phyloP scores from a whole-genome alignment of 169 alveolate species.

The Eimeria praecox region DNA sequence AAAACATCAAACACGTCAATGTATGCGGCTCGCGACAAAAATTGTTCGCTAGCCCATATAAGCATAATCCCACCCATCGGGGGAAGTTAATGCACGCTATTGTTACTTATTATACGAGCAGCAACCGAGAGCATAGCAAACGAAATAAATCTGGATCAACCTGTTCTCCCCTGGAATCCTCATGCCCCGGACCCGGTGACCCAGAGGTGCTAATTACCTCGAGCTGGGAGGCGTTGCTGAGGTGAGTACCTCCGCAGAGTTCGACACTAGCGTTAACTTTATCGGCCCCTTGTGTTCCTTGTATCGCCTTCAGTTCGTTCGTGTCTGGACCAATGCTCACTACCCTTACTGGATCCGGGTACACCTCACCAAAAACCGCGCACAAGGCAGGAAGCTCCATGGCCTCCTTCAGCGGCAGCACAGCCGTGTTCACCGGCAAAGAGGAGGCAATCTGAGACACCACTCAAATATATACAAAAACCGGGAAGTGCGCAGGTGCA shows the following conservation, averaged over 20 bases:
- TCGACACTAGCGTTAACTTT: conserved; percentile 90
- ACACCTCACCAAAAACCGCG: conserved; percentile 94
- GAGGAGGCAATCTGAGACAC: conserved; percentile 49
- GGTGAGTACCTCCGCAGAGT: conserved; percentile 96
- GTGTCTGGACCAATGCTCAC: conserved; percentile 91
- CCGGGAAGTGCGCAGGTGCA: conserved; percentile 13
- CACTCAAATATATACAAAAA: neutral
- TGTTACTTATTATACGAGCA: neutral
- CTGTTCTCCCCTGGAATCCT: neutral
- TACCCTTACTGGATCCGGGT: conserved; percentile 96
- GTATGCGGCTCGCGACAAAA: neutral
- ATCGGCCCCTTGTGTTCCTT: conserved; percentile 63
- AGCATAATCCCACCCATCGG: neutral
- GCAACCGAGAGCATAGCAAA: neutral
- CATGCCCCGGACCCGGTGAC: neutral
- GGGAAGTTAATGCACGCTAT: neutral
- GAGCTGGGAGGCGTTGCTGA: conserved; percentile 89
- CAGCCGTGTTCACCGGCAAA: conserved; percentile 74
- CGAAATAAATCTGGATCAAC: neutral
- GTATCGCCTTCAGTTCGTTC: conserved; percentile 78
- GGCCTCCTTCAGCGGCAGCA: conserved; percentile 83
- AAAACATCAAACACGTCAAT: neutral
- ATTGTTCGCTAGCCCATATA: too few relatives aligned
- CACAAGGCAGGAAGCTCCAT: conserved; percentile 85
- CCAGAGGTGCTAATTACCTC: conserved; percentile 78